Evolutionary conservation across 345 rosid genomes (phyloP).

Genomic region (Clausena lansium): DNA sequence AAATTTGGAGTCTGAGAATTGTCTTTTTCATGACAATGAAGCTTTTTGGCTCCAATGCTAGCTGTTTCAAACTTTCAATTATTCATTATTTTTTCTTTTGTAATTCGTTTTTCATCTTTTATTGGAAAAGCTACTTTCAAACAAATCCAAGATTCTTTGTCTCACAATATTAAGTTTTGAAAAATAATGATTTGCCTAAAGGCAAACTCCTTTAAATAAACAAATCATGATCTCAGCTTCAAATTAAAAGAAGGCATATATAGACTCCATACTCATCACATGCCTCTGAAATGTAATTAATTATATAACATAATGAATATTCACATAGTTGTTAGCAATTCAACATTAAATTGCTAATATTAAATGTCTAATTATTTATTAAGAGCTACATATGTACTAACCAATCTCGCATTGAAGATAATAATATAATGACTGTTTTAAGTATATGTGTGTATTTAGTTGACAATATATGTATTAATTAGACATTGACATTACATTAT

Average conservation of each 20-base stretch:
- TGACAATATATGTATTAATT: too few species aligned
- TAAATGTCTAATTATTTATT: too few species aligned
- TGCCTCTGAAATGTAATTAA: not conserved
- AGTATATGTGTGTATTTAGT: not conserved
- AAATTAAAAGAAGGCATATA: too few species aligned
- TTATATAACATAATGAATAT: not conserved
- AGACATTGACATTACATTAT: not conserved
- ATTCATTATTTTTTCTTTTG: not conserved
- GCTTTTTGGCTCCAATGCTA: not conserved
- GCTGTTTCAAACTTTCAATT: not conserved
- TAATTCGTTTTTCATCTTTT: not conserved
- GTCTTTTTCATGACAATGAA: not conserved
- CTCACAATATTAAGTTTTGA: not conserved
- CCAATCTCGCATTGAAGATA: too few species aligned
- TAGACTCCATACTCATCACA: too few species aligned
- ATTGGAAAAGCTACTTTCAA: constrained; percentile 10
- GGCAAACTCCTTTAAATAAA: not conserved
- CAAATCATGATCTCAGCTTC: constrained; percentile 5
- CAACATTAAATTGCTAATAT: not conserved
- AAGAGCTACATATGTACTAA: too few species aligned
- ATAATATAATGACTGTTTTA: not conserved
- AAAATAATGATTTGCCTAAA: not conserved
- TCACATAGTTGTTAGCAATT: not conserved
- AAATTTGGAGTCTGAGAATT: not conserved
- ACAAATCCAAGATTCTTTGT: constrained; percentile 15